Evolutionary conservation across 768 basidiomycete genomes (phyloP).

Genomic region (Lactarius sp.): DNA sequence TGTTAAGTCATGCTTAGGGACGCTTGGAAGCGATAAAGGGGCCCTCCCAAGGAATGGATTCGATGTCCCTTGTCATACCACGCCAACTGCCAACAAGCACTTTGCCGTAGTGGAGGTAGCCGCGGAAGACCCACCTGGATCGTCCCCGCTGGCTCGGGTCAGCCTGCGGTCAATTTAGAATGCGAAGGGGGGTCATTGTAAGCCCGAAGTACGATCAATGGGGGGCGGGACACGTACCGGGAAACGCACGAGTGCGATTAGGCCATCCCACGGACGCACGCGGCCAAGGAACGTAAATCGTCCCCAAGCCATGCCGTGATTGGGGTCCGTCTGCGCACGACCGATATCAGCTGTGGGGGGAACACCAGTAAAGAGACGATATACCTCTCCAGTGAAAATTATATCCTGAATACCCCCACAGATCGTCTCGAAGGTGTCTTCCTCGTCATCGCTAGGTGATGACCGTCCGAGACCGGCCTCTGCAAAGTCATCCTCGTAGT

Average conservation of each 20-base stretch:
- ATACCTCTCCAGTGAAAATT: conserved; percentile 55
- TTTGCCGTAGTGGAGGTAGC: conserved; percentile 60
- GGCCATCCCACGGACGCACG: conserved; percentile 37
- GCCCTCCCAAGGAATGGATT: conserved; percentile 53
- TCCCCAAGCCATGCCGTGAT: conserved; percentile 37
- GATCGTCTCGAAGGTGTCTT: conserved; percentile 23
- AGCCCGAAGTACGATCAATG: not conserved
- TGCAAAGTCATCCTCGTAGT: conserved; percentile 29
- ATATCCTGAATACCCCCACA: conserved; percentile 60
- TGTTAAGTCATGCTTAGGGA: not conserved
- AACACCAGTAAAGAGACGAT: conserved; percentile 14
- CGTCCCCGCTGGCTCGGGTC: conserved; percentile 18
- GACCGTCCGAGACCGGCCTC: conserved; percentile 21
- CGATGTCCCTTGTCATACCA: conserved; percentile 40
- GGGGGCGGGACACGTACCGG: conserved; percentile 24
- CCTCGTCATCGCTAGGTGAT: conserved; percentile 32
- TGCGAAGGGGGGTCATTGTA: not conserved
- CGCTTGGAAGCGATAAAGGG: conserved; percentile 58
- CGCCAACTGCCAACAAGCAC: conserved; percentile 76
- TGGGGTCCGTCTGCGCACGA: conserved; percentile 42
- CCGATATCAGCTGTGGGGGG: not conserved
- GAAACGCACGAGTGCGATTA: conserved; percentile 35
- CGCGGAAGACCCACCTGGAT: conserved; percentile 51
- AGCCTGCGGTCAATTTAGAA: conserved; percentile 5
- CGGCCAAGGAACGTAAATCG: conserved; percentile 35